phyloP scores from a whole-genome alignment of 2,329 filamentous ascomycete genomes.

The Alternaria metachromatica region DNA sequence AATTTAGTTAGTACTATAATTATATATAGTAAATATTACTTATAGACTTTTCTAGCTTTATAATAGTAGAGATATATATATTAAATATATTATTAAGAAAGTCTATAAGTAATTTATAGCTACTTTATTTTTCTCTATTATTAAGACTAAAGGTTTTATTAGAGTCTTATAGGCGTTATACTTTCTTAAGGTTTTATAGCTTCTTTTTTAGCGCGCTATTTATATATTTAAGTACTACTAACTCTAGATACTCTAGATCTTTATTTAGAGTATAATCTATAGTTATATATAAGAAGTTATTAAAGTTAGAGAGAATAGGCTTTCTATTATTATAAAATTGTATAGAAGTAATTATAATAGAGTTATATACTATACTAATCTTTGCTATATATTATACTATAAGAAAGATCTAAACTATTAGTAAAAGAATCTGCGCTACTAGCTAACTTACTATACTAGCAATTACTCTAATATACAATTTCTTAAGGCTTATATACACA shows the following conservation, averaged over 20 bases:
- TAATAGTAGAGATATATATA: neutral
- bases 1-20: neutral
- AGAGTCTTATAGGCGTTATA: neutral
- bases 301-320: neutral
- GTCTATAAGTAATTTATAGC: neutral
- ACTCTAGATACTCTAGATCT: neutral
- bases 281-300: neutral
- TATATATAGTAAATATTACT: neutral
- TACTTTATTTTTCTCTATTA: neutral
- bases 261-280: neutral
- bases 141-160: neutral
- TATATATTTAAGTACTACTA: neutral
- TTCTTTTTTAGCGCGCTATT: neutral
- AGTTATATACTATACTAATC: neutral
- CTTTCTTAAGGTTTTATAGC: neutral
- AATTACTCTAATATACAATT: neutral
- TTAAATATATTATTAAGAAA: constrained; percentile 2
- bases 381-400: neutral
- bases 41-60: neutral
- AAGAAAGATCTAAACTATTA: constrained; percentile 2
- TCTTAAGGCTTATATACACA: neutral
- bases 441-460: neutral
- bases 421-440: neutral
- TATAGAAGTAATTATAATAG: neutral
- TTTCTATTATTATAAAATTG: neutral